Evolutionary conservation across 129 eudicot species (phyloP).

Genomic region (Artemisia annua): DNA sequence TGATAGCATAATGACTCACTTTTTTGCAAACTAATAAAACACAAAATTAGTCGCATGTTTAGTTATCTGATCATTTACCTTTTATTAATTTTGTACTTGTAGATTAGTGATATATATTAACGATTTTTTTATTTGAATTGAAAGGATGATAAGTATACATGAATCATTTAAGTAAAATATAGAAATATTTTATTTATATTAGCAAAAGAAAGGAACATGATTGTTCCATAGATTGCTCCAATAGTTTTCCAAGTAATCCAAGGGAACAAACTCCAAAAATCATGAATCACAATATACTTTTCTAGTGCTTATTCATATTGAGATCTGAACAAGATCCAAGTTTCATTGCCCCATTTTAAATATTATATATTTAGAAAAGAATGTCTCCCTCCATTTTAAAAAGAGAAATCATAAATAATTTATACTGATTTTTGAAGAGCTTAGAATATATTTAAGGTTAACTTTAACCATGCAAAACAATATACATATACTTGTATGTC

Average conservation of each 20-base stretch:
- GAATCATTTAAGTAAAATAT: too few relatives aligned
- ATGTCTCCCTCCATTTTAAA: background rate
- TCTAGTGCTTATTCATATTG: constrained; percentile 20
- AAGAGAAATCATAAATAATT: background rate
- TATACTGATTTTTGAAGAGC: background rate
- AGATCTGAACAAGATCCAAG: constrained; percentile 40
- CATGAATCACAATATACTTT: constrained; percentile 10
- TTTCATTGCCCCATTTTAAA: constrained; percentile 35
- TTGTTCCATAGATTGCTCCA: constrained; percentile 19
- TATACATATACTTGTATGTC: too few relatives aligned
- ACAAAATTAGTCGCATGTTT: too few relatives aligned
- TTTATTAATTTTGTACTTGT: too few relatives aligned
- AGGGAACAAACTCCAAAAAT: constrained; percentile 26
- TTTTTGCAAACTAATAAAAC: too few relatives aligned
- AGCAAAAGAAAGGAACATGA: constrained; percentile 18
- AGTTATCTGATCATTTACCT: too few relatives aligned
- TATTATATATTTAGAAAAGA: background rate
- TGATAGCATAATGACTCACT: too few relatives aligned
- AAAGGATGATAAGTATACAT: too few relatives aligned
- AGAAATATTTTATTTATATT: background rate
- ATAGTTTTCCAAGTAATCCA: constrained; percentile 16
- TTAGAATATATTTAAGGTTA: background rate
- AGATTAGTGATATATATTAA: too few relatives aligned
- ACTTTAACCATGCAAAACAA: too few relatives aligned
- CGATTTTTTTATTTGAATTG: too few relatives aligned